A percentile compares a stretch with the other conserved stretches of the same genome.
Evolutionary conservation across 441 rosid species (phyloP).

Genomic region (Bruguiera hainesii): DNA sequence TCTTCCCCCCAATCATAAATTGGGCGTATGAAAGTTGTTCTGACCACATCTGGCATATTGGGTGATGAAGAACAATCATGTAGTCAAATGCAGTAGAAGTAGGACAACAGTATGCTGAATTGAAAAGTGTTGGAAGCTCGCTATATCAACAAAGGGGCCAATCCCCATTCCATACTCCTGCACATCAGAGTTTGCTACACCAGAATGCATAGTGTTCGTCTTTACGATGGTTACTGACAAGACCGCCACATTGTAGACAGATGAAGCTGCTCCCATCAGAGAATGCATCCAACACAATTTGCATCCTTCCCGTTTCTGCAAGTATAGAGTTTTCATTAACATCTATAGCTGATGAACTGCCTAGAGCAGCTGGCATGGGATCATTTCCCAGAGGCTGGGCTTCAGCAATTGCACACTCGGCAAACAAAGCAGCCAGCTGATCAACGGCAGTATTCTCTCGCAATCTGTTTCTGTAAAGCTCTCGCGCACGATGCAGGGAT

Average conservation of each 20-base stretch:
- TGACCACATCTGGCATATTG: conserved; percentile 5
- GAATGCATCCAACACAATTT: conserved; percentile 79
- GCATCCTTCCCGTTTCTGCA: conserved; percentile 75
- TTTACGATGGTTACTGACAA: conserved; percentile 76
- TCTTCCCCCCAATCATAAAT: neutral
- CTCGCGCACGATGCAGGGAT: conserved; percentile 70
- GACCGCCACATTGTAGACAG: conserved; percentile 86
- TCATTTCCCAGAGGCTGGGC: conserved; percentile 53
- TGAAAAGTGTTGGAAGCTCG: neutral
- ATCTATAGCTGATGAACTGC: conserved; percentile 29
- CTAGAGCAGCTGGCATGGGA: conserved; percentile 20
- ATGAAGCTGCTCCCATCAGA: conserved; percentile 95
- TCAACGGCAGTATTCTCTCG: conserved; percentile 59
- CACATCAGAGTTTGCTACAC: conserved; percentile 57
- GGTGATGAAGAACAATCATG: conserved; percentile 11
- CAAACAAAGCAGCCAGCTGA: conserved; percentile 85
- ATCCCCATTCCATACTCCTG: neutral
- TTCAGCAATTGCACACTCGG: conserved; percentile 89
- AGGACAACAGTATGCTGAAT: conserved; percentile 6
- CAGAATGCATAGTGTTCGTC: conserved; percentile 90
- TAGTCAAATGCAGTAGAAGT: conserved; percentile 7
- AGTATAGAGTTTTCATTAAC: conserved; percentile 61
- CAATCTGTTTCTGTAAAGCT: conserved; percentile 51
- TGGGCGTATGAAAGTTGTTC: no score
- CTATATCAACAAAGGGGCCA: neutral